Evolutionary conservation across 352 stramenopile genomes (phyloP).

Genomic region (Phytophthora syringae): DNA sequence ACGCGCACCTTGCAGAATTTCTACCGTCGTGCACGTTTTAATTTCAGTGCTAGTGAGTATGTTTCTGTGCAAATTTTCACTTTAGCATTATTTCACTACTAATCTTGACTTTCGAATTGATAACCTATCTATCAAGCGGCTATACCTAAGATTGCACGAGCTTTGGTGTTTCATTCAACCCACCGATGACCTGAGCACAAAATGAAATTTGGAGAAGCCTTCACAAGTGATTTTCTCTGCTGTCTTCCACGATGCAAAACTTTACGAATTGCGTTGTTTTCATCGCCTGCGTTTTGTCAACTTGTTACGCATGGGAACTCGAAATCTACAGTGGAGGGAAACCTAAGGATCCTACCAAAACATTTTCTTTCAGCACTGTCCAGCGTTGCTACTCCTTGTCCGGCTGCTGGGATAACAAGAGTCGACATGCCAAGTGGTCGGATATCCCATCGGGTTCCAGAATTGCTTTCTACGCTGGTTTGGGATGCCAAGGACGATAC

Average conservation of each 20-base stretch:
- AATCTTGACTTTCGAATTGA: too few species aligned
- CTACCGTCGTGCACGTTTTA: too few species aligned
- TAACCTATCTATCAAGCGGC: too few species aligned
- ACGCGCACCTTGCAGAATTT: too few species aligned
- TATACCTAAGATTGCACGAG: too few species aligned
- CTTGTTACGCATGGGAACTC: slow-evolving; percentile 6
- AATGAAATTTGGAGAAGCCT: background rate
- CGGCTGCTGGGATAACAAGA: slow-evolving; percentile 18
- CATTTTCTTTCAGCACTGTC: slow-evolving; percentile 11
- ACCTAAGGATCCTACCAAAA: slow-evolving; percentile 14
- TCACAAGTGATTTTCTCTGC: slow-evolving; percentile 6
- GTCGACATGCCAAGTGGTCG: slow-evolving; percentile 16
- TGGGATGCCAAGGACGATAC: slow-evolving; percentile 15
- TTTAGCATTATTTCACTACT: too few species aligned
- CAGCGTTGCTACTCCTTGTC: slow-evolving; percentile 21
- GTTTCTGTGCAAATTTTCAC: too few species aligned
- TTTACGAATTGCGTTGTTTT: background rate
- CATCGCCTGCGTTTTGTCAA: background rate
- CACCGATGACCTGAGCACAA: background rate
- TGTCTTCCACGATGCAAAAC: background rate
- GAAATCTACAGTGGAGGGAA: slow-evolving; percentile 20
- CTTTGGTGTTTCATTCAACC: background rate
- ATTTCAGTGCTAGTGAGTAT: too few species aligned
- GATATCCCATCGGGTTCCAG: slow-evolving; percentile 12
- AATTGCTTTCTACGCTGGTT: slow-evolving; percentile 16